Evolutionary conservation across 768 basidiomycete species (phyloP).

Genomic region (Cubamyces lactineus): DNA sequence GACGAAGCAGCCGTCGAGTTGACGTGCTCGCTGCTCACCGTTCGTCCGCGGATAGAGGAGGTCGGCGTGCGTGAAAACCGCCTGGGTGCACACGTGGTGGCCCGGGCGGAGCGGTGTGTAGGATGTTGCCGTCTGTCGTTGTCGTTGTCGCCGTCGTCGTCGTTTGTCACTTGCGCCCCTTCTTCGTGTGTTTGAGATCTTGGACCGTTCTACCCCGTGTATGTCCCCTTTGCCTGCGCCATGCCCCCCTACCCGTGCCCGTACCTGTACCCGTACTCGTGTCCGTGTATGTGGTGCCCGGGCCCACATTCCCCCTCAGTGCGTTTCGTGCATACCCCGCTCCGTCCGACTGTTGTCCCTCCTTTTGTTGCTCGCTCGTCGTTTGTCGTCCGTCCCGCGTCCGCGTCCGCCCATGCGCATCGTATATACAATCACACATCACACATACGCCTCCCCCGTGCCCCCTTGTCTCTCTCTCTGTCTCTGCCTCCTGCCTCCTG

Average conservation of each 20-base stretch:
- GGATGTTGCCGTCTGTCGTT: neutral
- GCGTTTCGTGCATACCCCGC: slow-evolving; percentile 18
- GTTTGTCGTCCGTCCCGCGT: slow-evolving; percentile 1
- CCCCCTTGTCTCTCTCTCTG: neutral
- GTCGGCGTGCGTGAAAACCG: slow-evolving; percentile 5
- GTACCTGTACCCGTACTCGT: neutral
- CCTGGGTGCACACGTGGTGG: neutral
- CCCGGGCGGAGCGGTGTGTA: slow-evolving; percentile 1
- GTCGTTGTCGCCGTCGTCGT: too few relatives aligned
- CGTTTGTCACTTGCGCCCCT: neutral
- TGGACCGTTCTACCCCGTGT: slow-evolving; percentile 14
- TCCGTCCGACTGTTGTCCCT: slow-evolving; percentile 16
- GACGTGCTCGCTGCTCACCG: slow-evolving; percentile 1
- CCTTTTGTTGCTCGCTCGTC: slow-evolving; percentile 3
- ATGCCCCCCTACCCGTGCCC: neutral
- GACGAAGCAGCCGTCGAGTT: slow-evolving; percentile 28
- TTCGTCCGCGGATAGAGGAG: neutral
- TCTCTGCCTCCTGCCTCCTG: neutral
- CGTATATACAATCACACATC: slow-evolving; percentile 4
- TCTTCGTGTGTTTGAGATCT: slow-evolving; percentile 2
- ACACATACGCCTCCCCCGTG: neutral
- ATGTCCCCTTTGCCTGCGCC: slow-evolving; percentile 7
- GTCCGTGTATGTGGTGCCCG: neutral
- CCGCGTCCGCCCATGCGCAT: slow-evolving; percentile 1
- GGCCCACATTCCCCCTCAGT: slow-evolving; percentile 8